These are phyloP conservation scores for Quercus bicolor DNA, from an alignment of 306 rosid genomes.

Conservation along the genomic window DNA sequence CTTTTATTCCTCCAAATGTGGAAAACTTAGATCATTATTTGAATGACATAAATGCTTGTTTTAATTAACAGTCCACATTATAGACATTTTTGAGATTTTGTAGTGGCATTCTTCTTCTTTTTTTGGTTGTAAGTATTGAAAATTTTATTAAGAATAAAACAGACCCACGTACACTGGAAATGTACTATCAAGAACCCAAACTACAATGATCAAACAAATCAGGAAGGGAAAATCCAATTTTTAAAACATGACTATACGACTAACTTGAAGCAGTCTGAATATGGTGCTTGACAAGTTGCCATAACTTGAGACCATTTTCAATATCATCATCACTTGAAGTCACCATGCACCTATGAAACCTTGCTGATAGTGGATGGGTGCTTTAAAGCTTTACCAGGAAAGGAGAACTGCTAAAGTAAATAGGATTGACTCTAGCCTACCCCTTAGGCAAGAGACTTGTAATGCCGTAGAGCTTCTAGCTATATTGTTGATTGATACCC, in stretches of 20 bases:
- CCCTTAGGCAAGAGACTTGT: neutral
- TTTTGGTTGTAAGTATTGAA: too few relatives aligned
- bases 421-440: neutral
- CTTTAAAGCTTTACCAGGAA: neutral
- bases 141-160: too few relatives aligned
- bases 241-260: neutral
- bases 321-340: neutral
- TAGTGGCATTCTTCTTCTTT: neutral
- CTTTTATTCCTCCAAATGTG: neutral
- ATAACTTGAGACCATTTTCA: neutral
- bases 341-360: neutral
- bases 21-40: neutral
- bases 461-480: neutral
- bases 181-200: too few relatives aligned
- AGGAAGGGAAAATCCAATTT: too few relatives aligned
- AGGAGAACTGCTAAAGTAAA: neutral
- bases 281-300: neutral
- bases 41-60: neutral
- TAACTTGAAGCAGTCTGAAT: neutral
- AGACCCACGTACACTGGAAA: too few relatives aligned
- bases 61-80: too few relatives aligned
- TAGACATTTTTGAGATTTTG: neutral
- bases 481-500: neutral
- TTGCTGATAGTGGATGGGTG: too few relatives aligned
- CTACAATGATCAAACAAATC: too few relatives aligned